A percentile compares a stretch with the other conserved stretches of the same genome.
Conservation (phyloP, 495 filamentous ascomycete species). For the Podospora sp. region DNA sequence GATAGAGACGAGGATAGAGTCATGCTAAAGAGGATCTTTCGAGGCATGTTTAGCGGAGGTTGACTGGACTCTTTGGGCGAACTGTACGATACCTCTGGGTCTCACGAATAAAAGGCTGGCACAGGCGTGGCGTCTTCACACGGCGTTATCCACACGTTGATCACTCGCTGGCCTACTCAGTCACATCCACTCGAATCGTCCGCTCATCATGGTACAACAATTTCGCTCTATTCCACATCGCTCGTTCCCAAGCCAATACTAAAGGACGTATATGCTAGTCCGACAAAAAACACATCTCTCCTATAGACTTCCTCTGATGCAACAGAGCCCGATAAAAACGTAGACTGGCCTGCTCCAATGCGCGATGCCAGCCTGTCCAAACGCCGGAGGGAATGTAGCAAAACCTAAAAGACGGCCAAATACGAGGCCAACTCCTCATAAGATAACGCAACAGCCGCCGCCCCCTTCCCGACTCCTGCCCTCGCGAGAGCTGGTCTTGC, state of each 20-base stretch:
- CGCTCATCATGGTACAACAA: not conserved
- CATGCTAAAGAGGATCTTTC: not conserved
- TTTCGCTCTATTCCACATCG: conserved; percentile 16
- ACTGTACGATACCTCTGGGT: conserved; percentile 13
- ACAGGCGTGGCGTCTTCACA: not conserved
- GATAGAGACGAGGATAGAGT: not conserved
- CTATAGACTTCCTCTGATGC: not conserved
- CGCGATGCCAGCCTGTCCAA: not conserved
- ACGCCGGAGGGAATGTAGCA: conserved; percentile 7
- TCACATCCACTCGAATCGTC: not conserved
- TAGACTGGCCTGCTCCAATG: not conserved
- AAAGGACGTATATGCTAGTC: conserved; percentile 13
- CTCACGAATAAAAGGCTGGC: not conserved
- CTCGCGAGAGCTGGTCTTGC: conserved; percentile 64
- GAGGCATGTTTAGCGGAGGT: not conserved
- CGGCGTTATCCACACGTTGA: not conserved
- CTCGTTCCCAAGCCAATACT: conserved; percentile 1
- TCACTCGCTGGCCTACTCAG: not conserved
- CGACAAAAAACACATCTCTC: conserved; percentile 3
- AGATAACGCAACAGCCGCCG: conserved; percentile 80
- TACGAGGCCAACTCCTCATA: conserved; percentile 39
- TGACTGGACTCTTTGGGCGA: not conserved
- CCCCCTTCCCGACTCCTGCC: conserved; percentile 63
- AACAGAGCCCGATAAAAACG: not conserved
- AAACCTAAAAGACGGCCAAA: not conserved